Evolutionary conservation across 495 filamentous ascomycete genomes (phyloP).

Genomic region (Penicillium roqueforti): DNA sequence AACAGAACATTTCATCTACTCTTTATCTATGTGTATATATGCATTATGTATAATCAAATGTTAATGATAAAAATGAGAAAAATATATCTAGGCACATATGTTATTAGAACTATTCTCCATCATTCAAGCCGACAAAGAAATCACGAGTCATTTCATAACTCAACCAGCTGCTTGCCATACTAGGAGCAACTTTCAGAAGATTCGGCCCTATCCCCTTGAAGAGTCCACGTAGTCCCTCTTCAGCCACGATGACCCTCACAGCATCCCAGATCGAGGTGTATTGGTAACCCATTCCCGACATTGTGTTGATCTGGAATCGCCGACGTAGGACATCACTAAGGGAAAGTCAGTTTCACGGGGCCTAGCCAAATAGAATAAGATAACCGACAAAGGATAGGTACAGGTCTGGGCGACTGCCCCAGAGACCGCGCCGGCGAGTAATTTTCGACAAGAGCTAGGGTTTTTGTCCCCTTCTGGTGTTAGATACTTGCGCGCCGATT

Average conservation of each 20-base stretch:
- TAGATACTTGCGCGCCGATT: conserved; percentile 75
- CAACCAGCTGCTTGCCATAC: conserved; percentile 97
- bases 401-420: conserved; percentile 96
- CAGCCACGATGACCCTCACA: conserved; percentile 68
- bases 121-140: conserved; percentile 61
- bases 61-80: not conserved
- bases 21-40: not conserved
- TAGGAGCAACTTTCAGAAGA: conserved; percentile 92
- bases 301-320: conserved; percentile 97
- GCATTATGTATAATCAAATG: not conserved
- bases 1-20: not conserved
- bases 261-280: conserved; percentile 87
- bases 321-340: conserved; percentile 86
- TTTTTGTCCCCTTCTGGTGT: conserved; percentile 87
- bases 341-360: conserved; percentile 6
- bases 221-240: conserved; percentile 73
- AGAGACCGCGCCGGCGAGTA: conserved; percentile 83
- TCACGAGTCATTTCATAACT: conserved; percentile 93
- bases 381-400: conserved; percentile 92
- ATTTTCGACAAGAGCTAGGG: conserved; percentile 72
- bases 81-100: conserved; percentile 15
- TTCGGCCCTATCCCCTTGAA: conserved; percentile 96
- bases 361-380: not conserved
- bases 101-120: conserved; percentile 25
- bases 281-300: conserved; percentile 97